A percentile compares a stretch with the other conserved stretches of the same genome.
Conservation (phyloP, 2,329 filamentous ascomycete genomes). For the Dryadomyces sulphureus region DNA sequence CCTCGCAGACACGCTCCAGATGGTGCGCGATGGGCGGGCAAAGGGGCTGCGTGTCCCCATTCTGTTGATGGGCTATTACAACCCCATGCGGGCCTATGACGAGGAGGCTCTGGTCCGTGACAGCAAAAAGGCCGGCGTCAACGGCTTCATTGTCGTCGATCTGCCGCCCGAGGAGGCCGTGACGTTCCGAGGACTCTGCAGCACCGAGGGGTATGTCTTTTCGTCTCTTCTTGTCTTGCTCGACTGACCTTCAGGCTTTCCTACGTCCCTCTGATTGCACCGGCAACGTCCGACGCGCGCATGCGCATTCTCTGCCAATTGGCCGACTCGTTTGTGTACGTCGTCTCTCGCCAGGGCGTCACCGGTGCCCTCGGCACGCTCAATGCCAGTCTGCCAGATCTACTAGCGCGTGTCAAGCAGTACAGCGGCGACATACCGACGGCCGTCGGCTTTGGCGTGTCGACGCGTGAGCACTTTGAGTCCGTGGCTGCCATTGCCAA, state of each 20-base stretch:
- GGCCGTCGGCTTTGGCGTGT: constrained; percentile 91
- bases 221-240: not conserved
- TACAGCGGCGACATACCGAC: constrained; percentile 85
- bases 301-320: constrained; percentile 96
- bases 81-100: constrained; percentile 85
- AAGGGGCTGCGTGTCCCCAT: constrained; percentile 69
- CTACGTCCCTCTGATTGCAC: constrained; percentile 93
- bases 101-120: constrained; percentile 80
- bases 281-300: constrained; percentile 77
- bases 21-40: constrained; percentile 67
- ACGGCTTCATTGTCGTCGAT: constrained; percentile 95
- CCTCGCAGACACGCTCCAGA: constrained; percentile 61
- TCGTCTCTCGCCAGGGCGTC: constrained; percentile 93
- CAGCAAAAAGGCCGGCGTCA: constrained; percentile 70
- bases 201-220: constrained; percentile 46
- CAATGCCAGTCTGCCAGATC: constrained; percentile 65
- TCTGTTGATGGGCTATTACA: constrained; percentile 98
- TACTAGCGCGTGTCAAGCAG: constrained; percentile 75
- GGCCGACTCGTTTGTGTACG: constrained; percentile 97
- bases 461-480: constrained; percentile 84
- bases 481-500: constrained; percentile 74
- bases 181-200: constrained; percentile 76
- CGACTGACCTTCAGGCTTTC: constrained; percentile 46
- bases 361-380: constrained; percentile 78
- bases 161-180: constrained; percentile 91